A percentile compares a stretch with the other conserved stretches of the same genome.
Conservation (phyloP, 305 asterid genomes). For the Solanum hybrid region DNA sequence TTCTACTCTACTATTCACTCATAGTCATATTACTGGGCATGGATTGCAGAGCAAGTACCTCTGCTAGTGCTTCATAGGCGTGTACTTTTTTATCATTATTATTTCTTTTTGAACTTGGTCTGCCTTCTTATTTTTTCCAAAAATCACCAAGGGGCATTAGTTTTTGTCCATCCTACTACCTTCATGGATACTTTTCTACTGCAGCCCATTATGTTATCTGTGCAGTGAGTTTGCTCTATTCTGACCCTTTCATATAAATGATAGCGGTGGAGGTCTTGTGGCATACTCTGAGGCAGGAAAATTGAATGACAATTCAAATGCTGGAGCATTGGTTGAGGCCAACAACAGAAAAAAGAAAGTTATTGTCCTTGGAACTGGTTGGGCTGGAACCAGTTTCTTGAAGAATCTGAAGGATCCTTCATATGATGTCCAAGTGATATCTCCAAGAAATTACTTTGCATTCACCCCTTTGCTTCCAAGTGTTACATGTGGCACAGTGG, state of each 20-base stretch:
- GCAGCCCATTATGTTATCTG: neutral
- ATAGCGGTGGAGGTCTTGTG: conserved; percentile 73
- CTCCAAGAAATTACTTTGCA: conserved; percentile 93
- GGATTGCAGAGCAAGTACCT: neutral
- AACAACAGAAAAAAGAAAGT: conserved; percentile 54
- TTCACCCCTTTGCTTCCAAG: conserved; percentile 95
- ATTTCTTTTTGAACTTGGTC: neutral
- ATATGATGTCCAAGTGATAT: conserved; percentile 85
- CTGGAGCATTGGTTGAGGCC: conserved; percentile 28
- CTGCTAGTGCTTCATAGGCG: neutral
- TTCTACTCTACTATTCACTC: neutral
- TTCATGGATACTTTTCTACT: neutral
- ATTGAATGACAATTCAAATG: conserved; percentile 22
- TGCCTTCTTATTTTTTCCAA: too few species aligned
- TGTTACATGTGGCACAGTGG: conserved; percentile 94
- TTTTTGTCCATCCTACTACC: neutral
- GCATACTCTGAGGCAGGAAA: conserved; percentile 64
- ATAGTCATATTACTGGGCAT: too few species aligned
- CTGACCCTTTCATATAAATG: conserved; percentile 6
- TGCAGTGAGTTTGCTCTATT: neutral
- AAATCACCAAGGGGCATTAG: neutral
- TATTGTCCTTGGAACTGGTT: conserved; percentile 95
- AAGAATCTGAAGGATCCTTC: conserved; percentile 63
- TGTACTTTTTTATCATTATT: neutral
- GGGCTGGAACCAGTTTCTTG: conserved; percentile 95